Conservation (phyloP, 352 stramenopile genomes). For the Blastocystis sp. region DNA sequence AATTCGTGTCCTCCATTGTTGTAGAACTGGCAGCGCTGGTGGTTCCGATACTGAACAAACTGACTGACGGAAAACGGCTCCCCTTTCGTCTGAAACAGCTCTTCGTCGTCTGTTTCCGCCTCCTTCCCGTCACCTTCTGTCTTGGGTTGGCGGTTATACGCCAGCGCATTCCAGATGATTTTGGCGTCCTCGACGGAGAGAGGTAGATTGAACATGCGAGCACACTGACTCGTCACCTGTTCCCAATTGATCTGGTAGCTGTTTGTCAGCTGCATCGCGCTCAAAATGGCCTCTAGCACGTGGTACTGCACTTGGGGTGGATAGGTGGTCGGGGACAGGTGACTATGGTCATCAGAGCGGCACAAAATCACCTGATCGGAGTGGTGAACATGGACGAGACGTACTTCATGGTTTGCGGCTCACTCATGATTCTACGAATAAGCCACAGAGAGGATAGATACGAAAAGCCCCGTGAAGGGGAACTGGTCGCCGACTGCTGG, state of each 20-base stretch:
- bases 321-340: neutral
- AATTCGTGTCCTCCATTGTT: neutral
- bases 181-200: conserved; percentile 20
- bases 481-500: no score
- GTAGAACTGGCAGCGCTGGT: neutral
- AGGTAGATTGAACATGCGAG: neutral
- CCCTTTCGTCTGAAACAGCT: conserved; percentile 29
- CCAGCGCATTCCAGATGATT: conserved; percentile 4
- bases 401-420: neutral
- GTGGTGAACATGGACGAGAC: neutral
- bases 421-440: no score
- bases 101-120: neutral
- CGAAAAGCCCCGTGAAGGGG: no score
- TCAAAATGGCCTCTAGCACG: neutral
- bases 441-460: no score
- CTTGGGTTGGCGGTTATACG: neutral
- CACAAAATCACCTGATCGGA: neutral
- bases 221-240: neutral
- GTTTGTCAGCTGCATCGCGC: neutral
- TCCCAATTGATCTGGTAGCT: conserved; percentile 38
- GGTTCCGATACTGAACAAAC: neutral
- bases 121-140: neutral
- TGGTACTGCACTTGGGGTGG: neutral
- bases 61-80: neutral
- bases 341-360: neutral